Evolutionary conservation across 1,139 yeast genomes (phyloP).

Genomic region (Wickerhamomyces sp.): DNA sequence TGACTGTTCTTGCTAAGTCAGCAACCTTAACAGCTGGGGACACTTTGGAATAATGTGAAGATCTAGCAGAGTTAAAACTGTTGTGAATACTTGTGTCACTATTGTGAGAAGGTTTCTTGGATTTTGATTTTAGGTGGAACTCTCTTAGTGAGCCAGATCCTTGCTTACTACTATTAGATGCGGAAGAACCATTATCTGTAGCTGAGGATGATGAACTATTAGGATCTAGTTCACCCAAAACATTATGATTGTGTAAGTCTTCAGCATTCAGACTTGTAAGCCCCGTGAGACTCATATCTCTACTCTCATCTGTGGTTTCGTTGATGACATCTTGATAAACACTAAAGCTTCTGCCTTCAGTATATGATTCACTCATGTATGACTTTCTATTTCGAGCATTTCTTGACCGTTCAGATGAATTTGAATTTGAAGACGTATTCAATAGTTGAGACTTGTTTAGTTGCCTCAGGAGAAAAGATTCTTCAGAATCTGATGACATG

Average conservation of each 20-base stretch:
- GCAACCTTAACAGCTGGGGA: neutral
- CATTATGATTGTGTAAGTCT: constrained; percentile 3
- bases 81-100: neutral
- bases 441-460: constrained; percentile 21
- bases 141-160: constrained; percentile 9
- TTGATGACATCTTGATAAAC: constrained; percentile 21
- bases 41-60: neutral
- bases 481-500: constrained; percentile 25
- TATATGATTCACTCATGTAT: constrained; percentile 19
- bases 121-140: constrained; percentile 2
- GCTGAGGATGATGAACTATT: constrained; percentile 5
- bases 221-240: constrained; percentile 13
- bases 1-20: neutral
- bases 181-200: neutral
- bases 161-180: neutral
- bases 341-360: constrained; percentile 20
- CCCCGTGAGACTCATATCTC: constrained; percentile 17
- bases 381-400: constrained; percentile 13
- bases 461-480: constrained; percentile 23
- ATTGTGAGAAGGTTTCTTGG: constrained; percentile 3
- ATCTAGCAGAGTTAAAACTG: neutral
- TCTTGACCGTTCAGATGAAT: neutral
- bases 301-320: constrained; percentile 17
- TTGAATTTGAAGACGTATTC: constrained; percentile 12
- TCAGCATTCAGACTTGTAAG: constrained; percentile 16